Evolutionary conservation across 2,329 filamentous ascomycete genomes (phyloP).

Genomic region (Onygena corvina): DNA sequence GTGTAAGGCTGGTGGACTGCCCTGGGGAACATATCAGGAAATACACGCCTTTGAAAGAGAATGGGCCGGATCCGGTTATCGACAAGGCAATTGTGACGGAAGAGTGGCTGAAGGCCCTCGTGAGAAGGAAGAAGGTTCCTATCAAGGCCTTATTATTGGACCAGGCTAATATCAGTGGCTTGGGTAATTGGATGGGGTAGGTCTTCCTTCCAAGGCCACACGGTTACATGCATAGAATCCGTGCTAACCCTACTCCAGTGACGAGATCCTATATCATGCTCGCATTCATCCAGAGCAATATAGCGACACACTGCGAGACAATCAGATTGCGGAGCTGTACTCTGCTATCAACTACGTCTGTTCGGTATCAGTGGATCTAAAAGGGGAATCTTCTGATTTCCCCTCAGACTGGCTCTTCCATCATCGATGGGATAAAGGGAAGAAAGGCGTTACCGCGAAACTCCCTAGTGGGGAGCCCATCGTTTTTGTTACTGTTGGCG

Average conservation of each 20-base stretch:
- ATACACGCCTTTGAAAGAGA: slow-evolving; percentile 69
- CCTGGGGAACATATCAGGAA: slow-evolving; percentile 63
- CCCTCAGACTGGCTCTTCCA: slow-evolving; percentile 81
- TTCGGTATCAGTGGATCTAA: slow-evolving; percentile 60
- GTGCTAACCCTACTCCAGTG: slow-evolving; percentile 33
- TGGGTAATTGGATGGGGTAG: slow-evolving; percentile 89
- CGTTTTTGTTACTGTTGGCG: slow-evolving; percentile 76
- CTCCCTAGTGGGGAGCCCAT: slow-evolving; percentile 79
- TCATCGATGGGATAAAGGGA: slow-evolving; percentile 79
- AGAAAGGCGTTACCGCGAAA: slow-evolving; percentile 53
- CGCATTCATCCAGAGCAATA: slow-evolving; percentile 87
- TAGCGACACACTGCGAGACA: slow-evolving; percentile 64
- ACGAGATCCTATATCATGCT: slow-evolving; percentile 85
- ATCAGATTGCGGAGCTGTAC: slow-evolving; percentile 60
- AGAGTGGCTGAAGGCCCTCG: slow-evolving; percentile 58
- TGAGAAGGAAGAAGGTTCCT: slow-evolving; percentile 66
- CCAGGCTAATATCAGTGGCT: slow-evolving; percentile 76
- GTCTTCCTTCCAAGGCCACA: slow-evolving; percentile 14
- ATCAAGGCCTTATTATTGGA: slow-evolving; percentile 82
- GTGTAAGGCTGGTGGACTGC: slow-evolving; percentile 73
- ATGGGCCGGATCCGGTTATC: slow-evolving; percentile 83
- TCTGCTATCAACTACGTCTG: slow-evolving; percentile 66
- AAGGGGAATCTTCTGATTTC: slow-evolving; percentile 74
- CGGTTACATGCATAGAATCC: neutral
- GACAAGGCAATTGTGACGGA: slow-evolving; percentile 67